Evolutionary conservation across 1,284 basidiomycete species (phyloP), one percentile per base, ranked within the genome.

Genomic region (Hemileia vastatrix): DNA sequence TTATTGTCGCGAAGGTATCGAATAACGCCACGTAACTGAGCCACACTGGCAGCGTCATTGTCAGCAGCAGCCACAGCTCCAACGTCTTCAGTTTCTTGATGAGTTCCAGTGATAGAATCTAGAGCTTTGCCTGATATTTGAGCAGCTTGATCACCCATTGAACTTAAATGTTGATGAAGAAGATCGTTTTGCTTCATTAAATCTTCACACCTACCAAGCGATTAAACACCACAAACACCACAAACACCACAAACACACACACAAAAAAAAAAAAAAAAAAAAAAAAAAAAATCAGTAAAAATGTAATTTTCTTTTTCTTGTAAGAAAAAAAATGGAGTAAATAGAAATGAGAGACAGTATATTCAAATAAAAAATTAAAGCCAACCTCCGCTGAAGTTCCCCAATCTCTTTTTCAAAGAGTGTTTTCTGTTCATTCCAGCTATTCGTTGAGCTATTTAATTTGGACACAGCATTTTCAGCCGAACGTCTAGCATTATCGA

Each of bases 1-100:
- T 92, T 91, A 78, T 93, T 90, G 70, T 87, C 87, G 27, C 90
- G 83, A 33, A 93, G 78, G 76, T 88, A 91, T 1, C 84, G 81
- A 51, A 93, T 85, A 18, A 94, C 86, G 36, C 86, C 84, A 48
- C 86, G 86, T 15, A 93, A 78, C 68, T 90, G 87, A 0, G 84
- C 84, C 4, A 54, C 51, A 11, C 51, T 54, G 54, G 63, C 55
- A 3, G 79, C 80, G 65, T 86, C 84, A 9, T 76, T 67, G 65
- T 84, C 81, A 15, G 79, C 81, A 3, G 77, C 58, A 6, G 77
- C 70, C 2, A 81, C 78, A 1, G 82, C 79, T 67, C 83, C 81
- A 4, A 83, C 83, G 6, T 84, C 84, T 68, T 84, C 19, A 32
- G 23, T 44, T 44, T 32, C 40, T 15, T 19, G 32, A 24, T 53